Conservation (phyloP, 768 basidiomycete species). For the Leucocoprinus birnbaumii region DNA sequence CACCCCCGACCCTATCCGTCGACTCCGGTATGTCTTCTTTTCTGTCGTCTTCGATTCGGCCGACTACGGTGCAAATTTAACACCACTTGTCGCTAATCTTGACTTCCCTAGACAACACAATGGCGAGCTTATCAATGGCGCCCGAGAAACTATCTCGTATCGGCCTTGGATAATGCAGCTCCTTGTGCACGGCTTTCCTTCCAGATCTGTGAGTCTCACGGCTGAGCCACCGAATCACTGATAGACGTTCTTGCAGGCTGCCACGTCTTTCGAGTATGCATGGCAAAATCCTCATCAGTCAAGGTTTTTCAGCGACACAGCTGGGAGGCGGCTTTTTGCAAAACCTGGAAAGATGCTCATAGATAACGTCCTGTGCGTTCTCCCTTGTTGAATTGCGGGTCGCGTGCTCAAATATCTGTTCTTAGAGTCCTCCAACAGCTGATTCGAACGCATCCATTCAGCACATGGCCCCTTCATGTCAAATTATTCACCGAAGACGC, state of each 20-base stretch:
- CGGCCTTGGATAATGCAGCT: constrained; percentile 84
- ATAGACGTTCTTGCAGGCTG: constrained; percentile 39
- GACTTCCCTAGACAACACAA: constrained; percentile 64
- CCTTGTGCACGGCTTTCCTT: constrained; percentile 84
- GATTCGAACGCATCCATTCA: constrained; percentile 65
- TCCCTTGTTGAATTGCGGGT: neutral
- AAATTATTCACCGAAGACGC: constrained; percentile 72
- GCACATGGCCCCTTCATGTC: constrained; percentile 69
- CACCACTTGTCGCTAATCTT: neutral
- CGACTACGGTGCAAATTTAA: constrained; percentile 1
- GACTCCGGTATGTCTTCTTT: constrained; percentile 46
- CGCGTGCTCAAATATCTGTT: constrained; percentile 4
- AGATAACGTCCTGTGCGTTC: constrained; percentile 45
- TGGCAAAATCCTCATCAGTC: constrained; percentile 80
- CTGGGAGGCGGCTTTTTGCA: constrained; percentile 37
- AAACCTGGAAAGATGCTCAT: constrained; percentile 33
- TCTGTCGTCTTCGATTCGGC: neutral
- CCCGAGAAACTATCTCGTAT: constrained; percentile 56
- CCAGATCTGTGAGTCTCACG: constrained; percentile 42
- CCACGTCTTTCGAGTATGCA: constrained; percentile 80
- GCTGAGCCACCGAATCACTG: neutral
- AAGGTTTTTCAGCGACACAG: constrained; percentile 52
- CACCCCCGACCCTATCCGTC: constrained; percentile 62
- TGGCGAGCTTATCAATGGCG: constrained; percentile 70
- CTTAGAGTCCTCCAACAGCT: constrained; percentile 59